Evolutionary conservation across 495 filamentous ascomycete genomes (phyloP), one percentile per base, ranked within the genome.

Genomic region (Talaromyces wortmannii): DNA sequence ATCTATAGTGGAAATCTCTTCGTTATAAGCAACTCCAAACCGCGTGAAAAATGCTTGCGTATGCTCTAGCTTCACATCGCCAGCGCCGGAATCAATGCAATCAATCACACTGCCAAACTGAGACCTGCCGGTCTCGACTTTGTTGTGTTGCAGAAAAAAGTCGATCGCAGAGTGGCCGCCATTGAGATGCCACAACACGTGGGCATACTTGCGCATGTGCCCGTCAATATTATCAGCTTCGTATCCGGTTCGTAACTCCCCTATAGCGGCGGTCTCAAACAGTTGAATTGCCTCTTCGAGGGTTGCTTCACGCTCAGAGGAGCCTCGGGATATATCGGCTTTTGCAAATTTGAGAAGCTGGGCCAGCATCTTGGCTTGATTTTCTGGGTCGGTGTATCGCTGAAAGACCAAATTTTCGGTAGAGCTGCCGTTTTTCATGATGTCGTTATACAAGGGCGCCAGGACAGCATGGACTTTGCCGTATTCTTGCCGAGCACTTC

Each of bases 161-260:
- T 97, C 91, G 40, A 92, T 75, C 7, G 82, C 89, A 2, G 87
- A 85, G 15, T 77, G 74, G 16, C 89, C 91, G 6, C 90, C 91
- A 67, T 97, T 96, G 44, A 98, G 74, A 7, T 80, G 78, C 54
- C 83, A 84, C 17, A 98, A 74, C 18, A 97, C 88, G 57, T 91
- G 83, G 8, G 91, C 90, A 70, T 96, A 97, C 67, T 87, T 82
- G 53, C 80, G 82, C 91, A 96, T 95, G 40, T 83, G 78, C 10
- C 89, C 91, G 60, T 96, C 87, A 51, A 95, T 83, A 69, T 99
- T 92, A 65, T 85, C 86, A n/a, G 83, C 83, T 66, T 95, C 90
- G 57, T 91, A 91, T 5, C 89, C 95, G 58, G 88, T 87, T 66
- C 95, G 89, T 62, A 97, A 97, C 68, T 97, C 92, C 50, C 87